These are phyloP conservation scores for Pachyrhizus erosus DNA, from an alignment of 306 rosid genomes.

Conservation along the genomic window DNA sequence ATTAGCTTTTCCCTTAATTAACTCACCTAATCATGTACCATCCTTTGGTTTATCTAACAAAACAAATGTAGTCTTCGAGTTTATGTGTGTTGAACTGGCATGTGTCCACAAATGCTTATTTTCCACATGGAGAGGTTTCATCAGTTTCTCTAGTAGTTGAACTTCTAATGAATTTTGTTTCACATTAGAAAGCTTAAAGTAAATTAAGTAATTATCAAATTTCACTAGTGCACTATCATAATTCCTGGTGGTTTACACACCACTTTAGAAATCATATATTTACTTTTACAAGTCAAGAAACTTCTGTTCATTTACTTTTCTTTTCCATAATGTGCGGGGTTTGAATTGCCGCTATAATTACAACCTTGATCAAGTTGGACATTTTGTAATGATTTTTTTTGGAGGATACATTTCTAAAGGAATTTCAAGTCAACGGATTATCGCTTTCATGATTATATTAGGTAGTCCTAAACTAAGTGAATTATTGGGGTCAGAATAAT, in stretches of 20 bases:
- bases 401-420: background rate
- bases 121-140: constrained; percentile 3
- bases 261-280: background rate
- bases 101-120: background rate
- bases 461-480: background rate
- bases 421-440: constrained; percentile 10
- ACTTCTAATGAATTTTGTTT: constrained; percentile 9
- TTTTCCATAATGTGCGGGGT: constrained; percentile 33
- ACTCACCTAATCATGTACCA: constrained; percentile 40
- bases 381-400: background rate
- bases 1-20: constrained; percentile 17
- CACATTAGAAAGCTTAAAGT: constrained; percentile 18
- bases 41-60: constrained; percentile 31
- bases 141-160: constrained; percentile 22
- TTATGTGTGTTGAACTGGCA: too few species aligned
- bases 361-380: constrained; percentile 29
- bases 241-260: constrained; percentile 14
- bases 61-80: background rate
- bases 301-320: background rate
- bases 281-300: constrained; percentile 19
- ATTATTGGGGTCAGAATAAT: background rate
- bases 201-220: constrained; percentile 25
- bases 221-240: constrained; percentile 15
- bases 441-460: constrained; percentile 4
- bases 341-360: constrained; percentile 29